Conservation (phyloP, 352 stramenopile species). For the Phytophthora pluvialis region DNA sequence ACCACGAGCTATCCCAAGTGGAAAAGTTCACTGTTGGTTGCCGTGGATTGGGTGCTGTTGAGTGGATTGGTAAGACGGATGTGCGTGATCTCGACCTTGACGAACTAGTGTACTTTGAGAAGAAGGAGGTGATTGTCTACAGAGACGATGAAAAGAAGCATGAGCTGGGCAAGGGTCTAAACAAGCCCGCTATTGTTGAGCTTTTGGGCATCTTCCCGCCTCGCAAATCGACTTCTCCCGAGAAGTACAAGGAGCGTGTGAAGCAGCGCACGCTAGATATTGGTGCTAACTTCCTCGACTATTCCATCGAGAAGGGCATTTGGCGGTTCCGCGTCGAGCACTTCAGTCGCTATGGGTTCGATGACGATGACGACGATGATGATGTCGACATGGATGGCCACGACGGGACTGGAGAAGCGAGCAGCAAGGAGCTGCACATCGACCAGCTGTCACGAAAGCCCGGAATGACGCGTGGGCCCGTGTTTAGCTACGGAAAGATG, state of each 20-base stretch:
- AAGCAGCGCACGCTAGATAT: slow-evolving; percentile 81
- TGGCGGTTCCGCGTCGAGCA: slow-evolving; percentile 89
- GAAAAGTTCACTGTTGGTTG: slow-evolving; percentile 83
- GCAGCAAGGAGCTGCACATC: slow-evolving; percentile 24
- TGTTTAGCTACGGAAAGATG: slow-evolving; percentile 25
- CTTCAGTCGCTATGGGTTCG: slow-evolving; percentile 86
- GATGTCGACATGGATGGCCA: slow-evolving; percentile 52
- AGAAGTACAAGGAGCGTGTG: slow-evolving; percentile 80
- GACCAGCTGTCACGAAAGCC: slow-evolving; percentile 34
- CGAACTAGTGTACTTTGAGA: slow-evolving; percentile 81
- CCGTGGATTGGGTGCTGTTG: slow-evolving; percentile 76
- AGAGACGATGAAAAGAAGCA: slow-evolving; percentile 88
- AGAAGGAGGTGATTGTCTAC: slow-evolving; percentile 89
- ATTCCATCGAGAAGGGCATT: slow-evolving; percentile 71
- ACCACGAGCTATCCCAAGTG: slow-evolving; percentile 70
- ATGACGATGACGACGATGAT: slow-evolving; percentile 76
- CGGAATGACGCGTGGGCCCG: slow-evolving; percentile 30
- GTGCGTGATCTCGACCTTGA: slow-evolving; percentile 83
- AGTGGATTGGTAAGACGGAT: slow-evolving; percentile 85
- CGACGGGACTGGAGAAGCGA: slow-evolving; percentile 12
- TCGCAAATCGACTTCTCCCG: slow-evolving; percentile 56
- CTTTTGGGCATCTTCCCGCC: slow-evolving; percentile 80
- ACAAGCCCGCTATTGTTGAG: slow-evolving; percentile 83
- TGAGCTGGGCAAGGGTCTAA: slow-evolving; percentile 70
- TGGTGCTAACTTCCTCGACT: slow-evolving; percentile 80